These are phyloP conservation scores for Elongisporangium undulatum DNA, from an alignment of 352 stramenopile genomes.

Conservation along the genomic window DNA sequence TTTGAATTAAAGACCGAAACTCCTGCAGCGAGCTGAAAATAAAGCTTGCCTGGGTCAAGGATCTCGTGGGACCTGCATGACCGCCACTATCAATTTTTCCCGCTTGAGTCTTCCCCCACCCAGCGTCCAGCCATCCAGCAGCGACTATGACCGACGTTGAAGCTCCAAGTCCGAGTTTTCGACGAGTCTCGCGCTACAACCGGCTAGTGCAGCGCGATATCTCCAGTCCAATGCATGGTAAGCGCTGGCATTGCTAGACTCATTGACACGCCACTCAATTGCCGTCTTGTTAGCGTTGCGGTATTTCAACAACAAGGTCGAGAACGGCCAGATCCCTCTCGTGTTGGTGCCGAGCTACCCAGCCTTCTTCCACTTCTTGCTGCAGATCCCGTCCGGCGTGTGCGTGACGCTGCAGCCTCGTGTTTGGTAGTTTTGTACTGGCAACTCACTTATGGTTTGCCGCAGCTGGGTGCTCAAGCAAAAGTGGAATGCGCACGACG, in stretches of 20 bases:
- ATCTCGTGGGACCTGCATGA: too few species aligned
- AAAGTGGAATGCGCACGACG: constrained; percentile 76
- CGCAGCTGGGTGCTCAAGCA: constrained; percentile 75
- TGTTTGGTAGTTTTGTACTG: not conserved
- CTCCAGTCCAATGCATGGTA: constrained; percentile 40
- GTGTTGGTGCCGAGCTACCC: constrained; percentile 59
- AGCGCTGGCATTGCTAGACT: not conserved
- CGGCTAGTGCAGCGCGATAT: constrained; percentile 55
- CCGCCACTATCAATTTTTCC: too few species aligned
- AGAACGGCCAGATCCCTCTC: constrained; percentile 55
- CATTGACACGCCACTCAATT: not conserved
- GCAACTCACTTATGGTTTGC: not conserved
- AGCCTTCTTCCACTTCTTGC: constrained; percentile 44
- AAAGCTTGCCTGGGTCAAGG: too few species aligned
- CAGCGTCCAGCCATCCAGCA: not conserved
- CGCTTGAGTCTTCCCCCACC: too few species aligned
- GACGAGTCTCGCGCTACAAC: constrained; percentile 19
- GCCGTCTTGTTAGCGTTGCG: constrained; percentile 19
- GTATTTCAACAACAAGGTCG: constrained; percentile 51
- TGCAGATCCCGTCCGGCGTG: constrained; percentile 60
- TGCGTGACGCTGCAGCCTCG: constrained; percentile 6
- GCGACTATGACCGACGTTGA: not conserved
- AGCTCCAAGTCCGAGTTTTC: not conserved
- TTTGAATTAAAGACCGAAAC: too few species aligned
- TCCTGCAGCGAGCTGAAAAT: too few species aligned